These are phyloP conservation scores for Penicillium sp. DNA, from an alignment of 2,329 filamentous ascomycete genomes.

Conservation along the genomic window DNA sequence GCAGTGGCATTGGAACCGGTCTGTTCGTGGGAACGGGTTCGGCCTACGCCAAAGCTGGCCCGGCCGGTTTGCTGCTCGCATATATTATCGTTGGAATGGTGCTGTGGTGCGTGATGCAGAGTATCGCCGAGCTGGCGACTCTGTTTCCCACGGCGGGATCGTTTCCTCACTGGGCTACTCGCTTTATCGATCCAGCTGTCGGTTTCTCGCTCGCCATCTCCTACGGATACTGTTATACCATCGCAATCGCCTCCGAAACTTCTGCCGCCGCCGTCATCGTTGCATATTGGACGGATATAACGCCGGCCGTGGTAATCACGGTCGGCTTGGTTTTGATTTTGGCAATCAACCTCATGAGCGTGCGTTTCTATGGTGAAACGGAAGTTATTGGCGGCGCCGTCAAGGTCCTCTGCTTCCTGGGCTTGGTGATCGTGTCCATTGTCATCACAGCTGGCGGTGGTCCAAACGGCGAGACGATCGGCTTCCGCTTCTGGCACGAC, in stretches of 20 bases:
- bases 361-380: conserved; percentile 34
- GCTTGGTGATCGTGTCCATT: conserved; percentile 31
- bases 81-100: conserved; percentile 64
- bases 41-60: conserved; percentile 68
- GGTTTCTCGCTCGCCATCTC: conserved; percentile 74
- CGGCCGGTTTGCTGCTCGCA: conserved; percentile 70
- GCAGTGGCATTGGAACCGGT: conserved; percentile 60
- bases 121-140: conserved; percentile 84
- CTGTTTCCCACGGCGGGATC: conserved; percentile 88
- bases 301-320: conserved; percentile 69
- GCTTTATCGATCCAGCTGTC: conserved; percentile 88
- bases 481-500: conserved; percentile 37
- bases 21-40: conserved; percentile 79
- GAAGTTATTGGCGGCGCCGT: conserved; percentile 33
- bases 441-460: conserved; percentile 35
- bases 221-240: conserved; percentile 82
- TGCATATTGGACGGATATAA: conserved; percentile 68
- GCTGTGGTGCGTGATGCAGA: conserved; percentile 86
- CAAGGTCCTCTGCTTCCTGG: conserved; percentile 34
- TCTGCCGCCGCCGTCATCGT: conserved; percentile 84
- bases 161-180: conserved; percentile 84
- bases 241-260: conserved; percentile 75
- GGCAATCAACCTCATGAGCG: conserved; percentile 32
- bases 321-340: conserved; percentile 32
- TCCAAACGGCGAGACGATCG: conserved; percentile 31